A percentile compares a stretch with the other conserved stretches of the same genome.
Evolutionary conservation across 23 red algal species (phyloP).

Genomic region (Chondrus crispus): DNA sequence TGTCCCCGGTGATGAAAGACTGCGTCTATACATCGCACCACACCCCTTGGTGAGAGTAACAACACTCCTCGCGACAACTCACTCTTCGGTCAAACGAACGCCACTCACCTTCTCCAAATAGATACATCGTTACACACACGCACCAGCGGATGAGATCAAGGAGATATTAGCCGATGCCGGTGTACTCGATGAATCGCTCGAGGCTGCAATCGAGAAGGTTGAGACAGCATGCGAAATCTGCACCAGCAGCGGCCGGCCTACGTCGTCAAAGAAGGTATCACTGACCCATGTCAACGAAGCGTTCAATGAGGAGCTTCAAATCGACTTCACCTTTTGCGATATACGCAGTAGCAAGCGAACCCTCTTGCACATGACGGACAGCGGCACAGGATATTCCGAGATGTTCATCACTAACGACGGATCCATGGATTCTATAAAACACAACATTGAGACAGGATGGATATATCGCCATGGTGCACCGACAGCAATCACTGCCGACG

Average conservation of each 20-base stretch:
- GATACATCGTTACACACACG: conserved; percentile 9
- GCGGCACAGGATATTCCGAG: conserved; percentile 22
- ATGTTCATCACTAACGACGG: background rate
- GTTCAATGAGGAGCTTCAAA: conserved; percentile 28
- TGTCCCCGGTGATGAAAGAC: background rate
- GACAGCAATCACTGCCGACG: background rate
- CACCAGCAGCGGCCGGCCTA: background rate
- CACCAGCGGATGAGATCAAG: conserved; percentile 10
- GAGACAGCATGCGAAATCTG: conserved; percentile 2
- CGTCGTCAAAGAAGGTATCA: conserved; percentile 11
- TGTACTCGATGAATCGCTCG: background rate
- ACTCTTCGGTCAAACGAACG: background rate
- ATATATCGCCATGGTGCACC: background rate
- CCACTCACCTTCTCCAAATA: background rate
- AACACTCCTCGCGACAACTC: background rate
- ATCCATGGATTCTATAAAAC: background rate
- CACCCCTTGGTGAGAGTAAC: background rate
- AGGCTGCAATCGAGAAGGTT: background rate
- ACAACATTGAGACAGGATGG: background rate
- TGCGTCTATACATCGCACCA: background rate
- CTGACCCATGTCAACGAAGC: conserved; percentile 40
- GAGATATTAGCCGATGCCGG: background rate
- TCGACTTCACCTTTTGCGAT: conserved; percentile 15
- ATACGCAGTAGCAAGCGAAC: background rate
- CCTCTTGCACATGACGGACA: conserved; percentile 7